Evolutionary conservation across 768 basidiomycete species (phyloP).

Genomic region (Phanerochaete carnosa): DNA sequence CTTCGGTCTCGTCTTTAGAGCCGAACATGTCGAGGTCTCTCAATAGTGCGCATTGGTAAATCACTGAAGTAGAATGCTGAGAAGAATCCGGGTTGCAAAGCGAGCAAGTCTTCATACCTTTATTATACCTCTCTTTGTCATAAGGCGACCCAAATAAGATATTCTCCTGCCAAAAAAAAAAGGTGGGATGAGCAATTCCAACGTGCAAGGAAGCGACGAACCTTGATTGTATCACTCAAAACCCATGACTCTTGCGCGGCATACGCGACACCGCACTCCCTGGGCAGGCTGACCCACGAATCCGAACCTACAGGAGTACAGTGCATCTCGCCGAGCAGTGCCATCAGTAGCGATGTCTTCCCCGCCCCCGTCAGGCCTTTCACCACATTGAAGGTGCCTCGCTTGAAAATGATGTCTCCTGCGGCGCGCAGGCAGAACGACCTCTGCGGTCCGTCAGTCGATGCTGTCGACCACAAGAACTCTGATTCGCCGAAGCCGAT

Average conservation of each 20-base stretch:
- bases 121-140: neutral
- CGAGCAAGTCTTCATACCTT: neutral
- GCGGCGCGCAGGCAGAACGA: constrained; percentile 24
- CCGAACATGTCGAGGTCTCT: constrained; percentile 29
- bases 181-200: neutral
- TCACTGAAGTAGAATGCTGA: constrained; percentile 18
- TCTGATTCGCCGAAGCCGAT: constrained; percentile 24
- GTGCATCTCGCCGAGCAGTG: constrained; percentile 33
- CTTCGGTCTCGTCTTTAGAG: constrained; percentile 32
- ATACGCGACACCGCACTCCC: constrained; percentile 42
- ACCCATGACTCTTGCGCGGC: constrained; percentile 50
- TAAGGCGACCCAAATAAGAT: neutral
- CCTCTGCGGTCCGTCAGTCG: constrained; percentile 16
- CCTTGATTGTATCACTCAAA: constrained; percentile 39
- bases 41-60: constrained; percentile 32
- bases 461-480: constrained; percentile 24
- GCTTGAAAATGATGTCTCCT: constrained; percentile 25
- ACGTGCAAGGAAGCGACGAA: neutral
- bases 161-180: constrained; percentile 3
- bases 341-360: constrained; percentile 30
- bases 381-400: constrained; percentile 26
- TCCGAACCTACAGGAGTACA: constrained; percentile 25
- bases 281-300: constrained; percentile 40
- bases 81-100: too few relatives aligned
- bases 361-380: constrained; percentile 27